A percentile compares a stretch with the other conserved stretches of the same genome.
These are phyloP conservation scores for Picea engelmannii DNA, from an alignment of 83 land plant genomes.

Conservation along the genomic window DNA sequence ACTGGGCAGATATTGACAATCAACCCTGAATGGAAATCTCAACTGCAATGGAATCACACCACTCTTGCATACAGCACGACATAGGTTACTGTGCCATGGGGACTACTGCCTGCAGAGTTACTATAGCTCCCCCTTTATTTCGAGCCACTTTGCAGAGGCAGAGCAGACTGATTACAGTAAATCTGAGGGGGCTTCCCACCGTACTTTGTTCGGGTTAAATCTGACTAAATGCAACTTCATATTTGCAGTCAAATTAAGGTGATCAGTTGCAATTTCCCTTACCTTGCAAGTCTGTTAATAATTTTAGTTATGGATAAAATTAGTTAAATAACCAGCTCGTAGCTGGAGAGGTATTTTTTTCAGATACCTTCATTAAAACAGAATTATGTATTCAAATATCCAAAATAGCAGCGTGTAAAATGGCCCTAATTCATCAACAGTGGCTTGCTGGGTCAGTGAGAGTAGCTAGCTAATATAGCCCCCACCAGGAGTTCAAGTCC, in stretches of 20 bases:
- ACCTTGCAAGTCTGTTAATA: background rate
- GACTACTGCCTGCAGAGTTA: background rate
- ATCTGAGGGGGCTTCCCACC: background rate
- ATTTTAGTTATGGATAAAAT: background rate
- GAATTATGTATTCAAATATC: too few relatives aligned
- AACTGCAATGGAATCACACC: background rate
- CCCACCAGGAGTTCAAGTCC: too few relatives aligned
- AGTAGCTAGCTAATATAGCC: too few relatives aligned
- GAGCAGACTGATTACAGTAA: background rate
- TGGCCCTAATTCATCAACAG: too few relatives aligned
- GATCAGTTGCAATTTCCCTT: too few relatives aligned
- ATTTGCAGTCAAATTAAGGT: background rate
- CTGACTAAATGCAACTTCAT: background rate
- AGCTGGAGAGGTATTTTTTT: too few relatives aligned
- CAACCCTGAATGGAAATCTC: background rate
- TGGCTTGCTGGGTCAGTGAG: too few relatives aligned
- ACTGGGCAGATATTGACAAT: background rate
- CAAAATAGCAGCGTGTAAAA: too few relatives aligned
- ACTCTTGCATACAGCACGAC: background rate
- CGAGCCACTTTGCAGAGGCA: background rate
- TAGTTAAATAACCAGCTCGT: background rate
- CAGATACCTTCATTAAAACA: too few relatives aligned
- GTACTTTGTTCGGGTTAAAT: background rate
- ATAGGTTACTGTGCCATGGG: background rate
- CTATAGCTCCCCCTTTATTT: too few relatives aligned